Base-by-base conservation (phyloP, 352 stramenopile species). In the Globisporangium uncinulatum region DNA sequence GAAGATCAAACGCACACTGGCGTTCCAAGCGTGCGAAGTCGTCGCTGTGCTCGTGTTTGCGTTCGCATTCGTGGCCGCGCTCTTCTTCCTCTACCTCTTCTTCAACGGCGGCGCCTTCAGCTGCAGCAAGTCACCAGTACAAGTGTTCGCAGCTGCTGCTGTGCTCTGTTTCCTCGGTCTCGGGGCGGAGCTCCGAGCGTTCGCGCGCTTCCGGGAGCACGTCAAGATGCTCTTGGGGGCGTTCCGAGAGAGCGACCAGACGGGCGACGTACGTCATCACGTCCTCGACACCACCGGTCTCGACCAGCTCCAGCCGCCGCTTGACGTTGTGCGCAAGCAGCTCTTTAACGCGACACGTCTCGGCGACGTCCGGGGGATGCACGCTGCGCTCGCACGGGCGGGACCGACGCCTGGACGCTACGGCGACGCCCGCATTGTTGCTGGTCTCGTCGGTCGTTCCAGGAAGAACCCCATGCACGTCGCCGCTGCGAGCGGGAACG, bases 41-140 rank as follows among this genome's bases (percentile, higher is more conserved):
- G 63, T 89, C 3, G 78, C 68, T 11, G 79, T 84, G 21, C 5
- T 79, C 19, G 52, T 84, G 42, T 61, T 90, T n/a, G 54, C 76
- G 14, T 87, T 88, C 51, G 63, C 75, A 36, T 57, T 76, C 4
- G 32, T 87, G 19, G 69, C 85, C 21, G 58, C 89, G 36, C 54
- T 91, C 43, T 91, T 87, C 55, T 87, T 88, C 63, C 69, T 76
- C 53, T 87, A 88, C 66, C 89, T 91, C 72, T 87, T 94, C 44
- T 89, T 91, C 68, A 87, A 91, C 50, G 79, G 78, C 17, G 76
- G 69, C 19, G 73, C 84, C 6, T 88, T 92, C 42, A 63, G 56
- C 45, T 93, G 83, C 52, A 42, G 61, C 47, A 72, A 70, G 11
- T 54, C 69, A 4, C 54, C 59, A 5, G 81, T 90, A 41, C 73